Base-by-base conservation (phyloP, 257 asterid species). In the Solanum piurae region DNA sequence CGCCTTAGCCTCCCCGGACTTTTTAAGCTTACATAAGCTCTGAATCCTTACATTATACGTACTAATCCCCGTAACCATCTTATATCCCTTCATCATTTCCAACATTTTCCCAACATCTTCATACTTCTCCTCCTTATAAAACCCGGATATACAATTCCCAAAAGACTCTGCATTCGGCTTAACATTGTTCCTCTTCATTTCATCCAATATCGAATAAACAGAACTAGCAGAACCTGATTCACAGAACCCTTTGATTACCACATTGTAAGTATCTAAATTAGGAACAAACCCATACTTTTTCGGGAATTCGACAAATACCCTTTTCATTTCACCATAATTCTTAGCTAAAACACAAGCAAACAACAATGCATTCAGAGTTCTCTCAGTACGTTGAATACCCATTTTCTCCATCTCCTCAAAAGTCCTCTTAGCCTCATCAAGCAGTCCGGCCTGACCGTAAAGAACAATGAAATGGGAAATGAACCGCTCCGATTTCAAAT, bases 1-100 rank as follows among this genome's bases (percentile, higher is more conserved):
- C 3, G 95, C 98, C 93, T 92, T 95, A 0, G 98, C 99, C 88
- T 97, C 99, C 4, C 46, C 66, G 7, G 94, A 72, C 86, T 98
- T 91, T 82, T 87, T 87, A 12, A 95, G 93, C 90, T 97, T 95
- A 89, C 99, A 97, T 87, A 97, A 89, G 89, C 96, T 90, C 92
- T 89, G 90, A 33, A 97, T 97, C 91, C 98, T 91, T 9, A 88
- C 92, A 77, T 97, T 97, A 82, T 95, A 92, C 8, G 91, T 93
- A 83, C 92, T 86, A 77, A 95, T 88, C 80, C 96, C 95, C 0
- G 90, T 92, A 11, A 33, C 52, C 69, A 95, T 85, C 3, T 88
- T 89, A 38, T 90, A 86, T n/a, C 87, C 89, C 89, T 91, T 89
- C 99, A 97, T 97, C 93, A 94, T 79, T 76, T 86, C 89, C 91